These are phyloP conservation scores for Solanum sejunctum DNA, from an alignment of 257 asterid genomes.

Conservation along the genomic window DNA sequence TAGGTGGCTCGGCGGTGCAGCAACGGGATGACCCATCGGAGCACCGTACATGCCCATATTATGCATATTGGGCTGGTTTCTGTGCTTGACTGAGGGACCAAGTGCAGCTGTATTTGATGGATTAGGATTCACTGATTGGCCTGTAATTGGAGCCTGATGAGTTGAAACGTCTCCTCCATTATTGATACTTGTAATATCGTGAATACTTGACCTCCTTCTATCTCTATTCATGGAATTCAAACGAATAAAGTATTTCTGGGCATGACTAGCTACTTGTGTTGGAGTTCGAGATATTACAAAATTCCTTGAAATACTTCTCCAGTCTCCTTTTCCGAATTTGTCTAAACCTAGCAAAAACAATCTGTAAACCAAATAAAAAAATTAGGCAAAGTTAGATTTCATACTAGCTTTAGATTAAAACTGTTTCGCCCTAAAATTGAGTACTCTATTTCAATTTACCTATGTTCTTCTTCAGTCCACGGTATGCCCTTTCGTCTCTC, in stretches of 20 bases:
- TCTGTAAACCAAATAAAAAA: constrained; percentile 19
- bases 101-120: constrained; percentile 17
- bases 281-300: constrained; percentile 82
- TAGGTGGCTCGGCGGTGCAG: constrained; percentile 52
- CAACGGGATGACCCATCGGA: constrained; percentile 74
- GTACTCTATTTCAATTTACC: constrained; percentile 20
- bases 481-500: constrained; percentile 92
- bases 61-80: constrained; percentile 40
- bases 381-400: neutral
- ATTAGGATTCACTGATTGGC: constrained; percentile 40
- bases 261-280: constrained; percentile 95
- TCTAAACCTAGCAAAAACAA: constrained; percentile 76
- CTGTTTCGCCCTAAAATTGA: neutral
- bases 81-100: constrained; percentile 40
- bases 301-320: constrained; percentile 97
- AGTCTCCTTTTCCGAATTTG: constrained; percentile 93
- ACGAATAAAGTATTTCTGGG: constrained; percentile 88
- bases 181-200: constrained; percentile 70
- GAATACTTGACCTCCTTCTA: constrained; percentile 88
- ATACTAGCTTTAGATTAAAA: neutral
- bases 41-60: constrained; percentile 58
- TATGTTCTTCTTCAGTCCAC: constrained; percentile 97
- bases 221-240: constrained; percentile 82
- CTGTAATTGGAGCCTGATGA: constrained; percentile 60
- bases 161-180: constrained; percentile 45